Evolutionary conservation across 495 filamentous ascomycete species (phyloP), one percentile per base, ranked within the genome.

Genomic region (Tirmania nivea): DNA sequence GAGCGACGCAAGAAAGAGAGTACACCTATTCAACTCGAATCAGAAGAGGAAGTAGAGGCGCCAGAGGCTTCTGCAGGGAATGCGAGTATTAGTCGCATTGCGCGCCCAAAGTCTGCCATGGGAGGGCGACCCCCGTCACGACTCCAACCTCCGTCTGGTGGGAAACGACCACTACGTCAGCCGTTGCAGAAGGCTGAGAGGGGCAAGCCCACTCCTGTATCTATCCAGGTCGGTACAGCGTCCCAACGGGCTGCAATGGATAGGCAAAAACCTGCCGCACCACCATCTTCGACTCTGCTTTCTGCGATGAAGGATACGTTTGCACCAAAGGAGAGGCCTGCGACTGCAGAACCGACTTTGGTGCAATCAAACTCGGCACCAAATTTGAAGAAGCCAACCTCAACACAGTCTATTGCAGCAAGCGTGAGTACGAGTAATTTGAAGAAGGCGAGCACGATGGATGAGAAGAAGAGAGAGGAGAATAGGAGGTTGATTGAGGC

Each of bases 241-340:
- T 65, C 62, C n/a, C 62, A 65, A 51, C 57, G 60, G 21, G 60
- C 60, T 48, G 57, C 60, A 55, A 51, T 59, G 25, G 58, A 60
- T 49, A 56, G 62, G 16, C 54, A 48, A 21, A 65, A 65, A 48
- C 57, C 45, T 52, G 42, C 36, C 20, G 3, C n/a, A 11, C 9
- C 1, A 10, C 54, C 61, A 34, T 50, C 58, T 14, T 57, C 58
- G 35, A 52, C 62, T 48, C 49, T 62, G 31, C 54, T 64, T 34
- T 60, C 62, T 47, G 62, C 62, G 19, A 56, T 65, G 37, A 64
- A 65, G 55, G 58, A 54, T 42, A 54, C 62, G 10, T 65, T 65
- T 50, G 62, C 61, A 21, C 61, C 58, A 37, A 54, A 54, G 12
- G 39, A 19, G 17, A 45, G 39, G 39, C 39, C 39, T 14, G 14